Evolutionary conservation across 345 rosid genomes (phyloP), one percentile per base, ranked within the genome.

Genomic region (Noccaea caerulescens): DNA sequence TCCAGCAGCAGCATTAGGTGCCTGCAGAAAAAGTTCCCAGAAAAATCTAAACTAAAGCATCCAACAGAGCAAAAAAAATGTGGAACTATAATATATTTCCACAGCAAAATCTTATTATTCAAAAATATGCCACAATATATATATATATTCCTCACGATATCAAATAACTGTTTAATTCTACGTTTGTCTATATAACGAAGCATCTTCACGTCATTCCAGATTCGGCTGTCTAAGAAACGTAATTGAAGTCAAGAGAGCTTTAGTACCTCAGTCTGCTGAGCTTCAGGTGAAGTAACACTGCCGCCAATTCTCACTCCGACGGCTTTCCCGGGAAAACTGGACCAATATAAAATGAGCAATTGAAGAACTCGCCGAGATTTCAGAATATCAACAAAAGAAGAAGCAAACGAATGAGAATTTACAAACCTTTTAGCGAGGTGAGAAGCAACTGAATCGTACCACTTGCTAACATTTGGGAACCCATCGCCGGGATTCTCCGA

Each of bases 261-360:
- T 16, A 42, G 54, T 72, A 72, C 76, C 69, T 72, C 41, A 20
- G 69, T n/a, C 45, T 44, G 3, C 0, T 56, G 56, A 59, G 78
- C 73, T 72, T 77, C 76, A 56, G 68, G 79, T 7, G 82, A 65
- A 58, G 76, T 78, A 66, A 65, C 85, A 62, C 64, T 46, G 59
- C 82, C 81, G 43, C 88, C 89, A 49, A 88, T 23, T 64, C 80
- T 83, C 41, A 90, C 97, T 41, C 96, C 91, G 59, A 75, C 80
- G 45, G 97, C 84, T 81, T 88, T 86, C 0, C 96, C 92, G 33
- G 92, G 93, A 58, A 93, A 90, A 81, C 97, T 90, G 68, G 6
- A 10, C 57, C 30, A 62, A 9, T 7, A 18, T 7, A 13, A 32
- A 16, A 30, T 54, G 43, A 54, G 20, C 14, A 36, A 14, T 59